phyloP scores from a whole-genome alignment of 2,329 filamentous ascomycete species.

The Neonectria hederae region DNA sequence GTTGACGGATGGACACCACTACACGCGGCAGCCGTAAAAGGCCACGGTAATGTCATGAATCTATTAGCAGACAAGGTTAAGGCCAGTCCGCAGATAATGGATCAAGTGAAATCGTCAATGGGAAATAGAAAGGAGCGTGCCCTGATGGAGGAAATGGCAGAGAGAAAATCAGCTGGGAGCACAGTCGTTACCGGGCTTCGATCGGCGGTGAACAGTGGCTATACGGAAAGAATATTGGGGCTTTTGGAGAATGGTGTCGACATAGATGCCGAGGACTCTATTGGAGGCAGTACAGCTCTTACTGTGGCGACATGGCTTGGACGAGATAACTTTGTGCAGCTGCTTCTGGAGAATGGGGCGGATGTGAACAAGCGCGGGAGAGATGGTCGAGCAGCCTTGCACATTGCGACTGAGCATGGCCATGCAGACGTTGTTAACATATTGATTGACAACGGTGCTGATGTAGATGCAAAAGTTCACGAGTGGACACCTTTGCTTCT shows the following conservation, averaged over 20 bases:
- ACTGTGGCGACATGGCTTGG: slow-evolving; percentile 20
- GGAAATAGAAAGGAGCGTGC: slow-evolving; percentile 14
- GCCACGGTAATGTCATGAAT: too few species aligned
- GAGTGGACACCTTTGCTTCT: slow-evolving; percentile 24
- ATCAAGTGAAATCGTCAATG: slow-evolving; percentile 7
- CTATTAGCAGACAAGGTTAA: too few species aligned
- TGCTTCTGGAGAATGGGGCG: slow-evolving; percentile 25
- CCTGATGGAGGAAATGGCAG: slow-evolving; percentile 25
- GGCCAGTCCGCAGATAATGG: too few species aligned
- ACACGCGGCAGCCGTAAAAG: too few species aligned
- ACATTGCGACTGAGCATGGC: slow-evolving; percentile 17
- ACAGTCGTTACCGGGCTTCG: slow-evolving; percentile 25
- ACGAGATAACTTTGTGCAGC: slow-evolving; percentile 2
- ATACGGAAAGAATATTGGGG: slow-evolving; percentile 13
- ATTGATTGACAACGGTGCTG: slow-evolving; percentile 16
- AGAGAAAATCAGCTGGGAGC: slow-evolving; percentile 27
- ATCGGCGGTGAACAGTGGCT: slow-evolving; percentile 27
- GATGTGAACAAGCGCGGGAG: slow-evolving; percentile 17
- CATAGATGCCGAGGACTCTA: slow-evolving; percentile 18
- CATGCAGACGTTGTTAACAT: slow-evolving; percentile 4
- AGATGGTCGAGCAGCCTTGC: slow-evolving; percentile 20
- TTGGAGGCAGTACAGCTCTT: slow-evolving; percentile 23
- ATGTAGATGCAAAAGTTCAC: slow-evolving; percentile 13
- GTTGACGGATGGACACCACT: too few species aligned
- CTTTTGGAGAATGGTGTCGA: slow-evolving; percentile 22